Conservation (phyloP, 208 protist genomes). For the Trypanosoma cruzi region DNA sequence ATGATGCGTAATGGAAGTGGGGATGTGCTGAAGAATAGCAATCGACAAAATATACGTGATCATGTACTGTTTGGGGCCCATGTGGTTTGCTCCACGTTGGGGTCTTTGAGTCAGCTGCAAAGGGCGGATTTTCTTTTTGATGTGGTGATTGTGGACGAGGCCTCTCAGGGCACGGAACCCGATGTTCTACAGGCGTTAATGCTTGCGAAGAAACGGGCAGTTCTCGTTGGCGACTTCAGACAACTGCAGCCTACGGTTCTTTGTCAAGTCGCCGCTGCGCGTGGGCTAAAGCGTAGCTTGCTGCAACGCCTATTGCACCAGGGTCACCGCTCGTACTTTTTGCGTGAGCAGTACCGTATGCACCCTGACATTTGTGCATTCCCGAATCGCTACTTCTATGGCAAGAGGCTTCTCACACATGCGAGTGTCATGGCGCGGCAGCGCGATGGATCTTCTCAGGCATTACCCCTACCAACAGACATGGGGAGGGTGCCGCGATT, state of each 20-base stretch:
- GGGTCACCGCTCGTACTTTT: conserved; percentile 53
- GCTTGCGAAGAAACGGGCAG: conserved; percentile 45
- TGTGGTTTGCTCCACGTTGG: conserved; percentile 79
- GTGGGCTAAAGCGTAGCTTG: conserved; percentile 68
- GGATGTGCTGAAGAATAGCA: not conserved
- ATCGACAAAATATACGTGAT: conserved; percentile 17
- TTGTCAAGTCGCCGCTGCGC: conserved; percentile 43
- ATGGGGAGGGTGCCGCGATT: conserved; percentile 48
- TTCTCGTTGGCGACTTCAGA: conserved; percentile 90
- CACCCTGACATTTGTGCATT: conserved; percentile 86
- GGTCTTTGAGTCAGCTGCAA: conserved; percentile 73
- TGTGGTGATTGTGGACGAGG: conserved; percentile 92
- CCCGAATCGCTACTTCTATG: conserved; percentile 86
- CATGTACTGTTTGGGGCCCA: conserved; percentile 38
- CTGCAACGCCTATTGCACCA: conserved; percentile 76
- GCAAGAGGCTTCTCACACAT: conserved; percentile 51
- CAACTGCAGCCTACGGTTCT: conserved; percentile 93
- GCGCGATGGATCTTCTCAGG: not conserved
- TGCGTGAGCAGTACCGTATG: conserved; percentile 93
- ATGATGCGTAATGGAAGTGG: not conserved
- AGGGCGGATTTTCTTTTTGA: conserved; percentile 59
- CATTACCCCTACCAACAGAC: conserved; percentile 13
- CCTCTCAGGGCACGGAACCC: conserved; percentile 90
- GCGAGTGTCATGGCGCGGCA: conserved; percentile 33
- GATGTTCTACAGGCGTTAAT: conserved; percentile 77